Evolutionary conservation across 2,329 filamentous ascomycete species (phyloP), one percentile per base, ranked within the genome.

Genomic region (Colletotrichum sp.): DNA sequence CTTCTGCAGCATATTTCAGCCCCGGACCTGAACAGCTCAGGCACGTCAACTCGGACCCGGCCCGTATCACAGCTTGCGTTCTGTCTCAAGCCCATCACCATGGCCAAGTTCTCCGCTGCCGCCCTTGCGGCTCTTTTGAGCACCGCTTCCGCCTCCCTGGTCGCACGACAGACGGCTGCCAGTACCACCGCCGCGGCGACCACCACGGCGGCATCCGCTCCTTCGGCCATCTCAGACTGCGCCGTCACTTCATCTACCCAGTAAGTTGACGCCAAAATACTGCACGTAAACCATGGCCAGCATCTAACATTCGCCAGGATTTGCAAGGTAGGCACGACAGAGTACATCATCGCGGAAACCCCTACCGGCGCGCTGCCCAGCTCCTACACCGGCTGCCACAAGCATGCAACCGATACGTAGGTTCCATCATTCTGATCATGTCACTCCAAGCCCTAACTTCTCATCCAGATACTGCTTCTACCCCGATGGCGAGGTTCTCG

Each of bases 381-480:
- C 13, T 80, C 80, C 4, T 87, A 86, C 78, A 85, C 84, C 0
- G 84, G 80, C 16, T 87, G 92, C 76, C 91, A 93, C 80, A 79
- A 81, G 1, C 89, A 93, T 79, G 89, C 84, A 3, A 80, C 79
- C 13, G 85, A 90, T 55, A 86, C 85, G 90, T 92, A 83, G 81
- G 87, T 18, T 4, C 18, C 18, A 1, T 65, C 15, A 15, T 15
- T 7, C 1, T 18, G 1, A 7, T 24, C 2, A 60, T 18, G 26
- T 30, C 26, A 4, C 30, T 32, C 30, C 5, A 32, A 1, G 10
- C 6, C 6, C 30, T 32, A 0, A 32, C 30, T 2, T 12, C 12
- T 15, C 10, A 66, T 16, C 8, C 32, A 88, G 87, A 66, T 88
- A 82, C 77, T 90, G 89, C 76, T 82, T 88, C 78, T 85, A 81